phyloP scores from a whole-genome alignment of 2,329 filamentous ascomycete species.

The Leptosphaerulina australis region DNA sequence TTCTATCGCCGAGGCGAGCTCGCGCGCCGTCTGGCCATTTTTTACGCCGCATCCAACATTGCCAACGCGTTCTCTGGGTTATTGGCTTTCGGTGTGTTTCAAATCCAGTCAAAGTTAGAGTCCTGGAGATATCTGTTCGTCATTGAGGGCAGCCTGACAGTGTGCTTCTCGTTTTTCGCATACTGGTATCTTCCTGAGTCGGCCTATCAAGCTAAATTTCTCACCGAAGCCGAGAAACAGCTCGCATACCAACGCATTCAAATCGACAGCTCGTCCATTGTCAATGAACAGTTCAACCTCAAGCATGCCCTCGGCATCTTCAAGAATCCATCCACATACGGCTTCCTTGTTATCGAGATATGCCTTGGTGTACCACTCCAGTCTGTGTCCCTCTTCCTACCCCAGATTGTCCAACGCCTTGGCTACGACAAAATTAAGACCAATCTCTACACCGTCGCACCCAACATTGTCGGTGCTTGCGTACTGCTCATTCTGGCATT shows the following conservation, averaged over 20 bases:
- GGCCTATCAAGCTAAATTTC: slow-evolving; percentile 68
- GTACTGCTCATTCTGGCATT: slow-evolving; percentile 77
- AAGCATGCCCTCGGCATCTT: slow-evolving; percentile 60
- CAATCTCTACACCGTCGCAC: slow-evolving; percentile 81
- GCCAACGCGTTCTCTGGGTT: slow-evolving; percentile 70
- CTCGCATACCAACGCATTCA: slow-evolving; percentile 77
- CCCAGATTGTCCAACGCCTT: slow-evolving; percentile 62
- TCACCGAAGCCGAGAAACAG: slow-evolving; percentile 68
- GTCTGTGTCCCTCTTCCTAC: slow-evolving; percentile 63
- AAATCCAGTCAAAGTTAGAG: slow-evolving; percentile 58
- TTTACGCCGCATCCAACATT: slow-evolving; percentile 78
- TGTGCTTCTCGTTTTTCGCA: slow-evolving; percentile 66
- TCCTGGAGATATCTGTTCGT: slow-evolving; percentile 72
- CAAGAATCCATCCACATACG: slow-evolving; percentile 60
- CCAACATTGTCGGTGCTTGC: slow-evolving; percentile 74
- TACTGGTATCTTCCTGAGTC: slow-evolving; percentile 72
- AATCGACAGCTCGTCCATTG: slow-evolving; percentile 71
- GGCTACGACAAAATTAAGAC: slow-evolving; percentile 66
- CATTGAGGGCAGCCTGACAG: slow-evolving; percentile 63
- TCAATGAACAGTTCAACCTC: slow-evolving; percentile 62
- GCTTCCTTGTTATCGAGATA: slow-evolving; percentile 62
- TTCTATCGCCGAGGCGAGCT: slow-evolving; percentile 76
- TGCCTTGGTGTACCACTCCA: slow-evolving; percentile 66
- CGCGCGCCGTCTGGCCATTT: slow-evolving; percentile 71
- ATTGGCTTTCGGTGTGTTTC: slow-evolving; percentile 66